Conservation (phyloP, 805 yeast genomes). For the Sungouiella thailandica region DNA sequence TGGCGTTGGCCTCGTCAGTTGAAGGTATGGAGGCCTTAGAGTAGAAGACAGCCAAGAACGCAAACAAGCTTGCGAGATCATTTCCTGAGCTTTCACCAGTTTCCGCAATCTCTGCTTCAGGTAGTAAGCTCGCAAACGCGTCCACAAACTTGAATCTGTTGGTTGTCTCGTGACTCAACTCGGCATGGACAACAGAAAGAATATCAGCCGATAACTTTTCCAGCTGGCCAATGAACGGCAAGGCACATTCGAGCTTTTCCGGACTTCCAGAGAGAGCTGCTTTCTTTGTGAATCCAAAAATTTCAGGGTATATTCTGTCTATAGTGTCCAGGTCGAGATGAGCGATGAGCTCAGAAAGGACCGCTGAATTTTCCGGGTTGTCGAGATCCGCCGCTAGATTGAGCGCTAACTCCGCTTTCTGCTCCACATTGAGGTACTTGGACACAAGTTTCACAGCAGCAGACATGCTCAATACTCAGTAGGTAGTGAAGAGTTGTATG, state of each 20-base stretch:
- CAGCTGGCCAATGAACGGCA: slow-evolving; percentile 4
- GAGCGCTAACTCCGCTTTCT: slow-evolving; percentile 6
- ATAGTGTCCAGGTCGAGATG: slow-evolving; percentile 4
- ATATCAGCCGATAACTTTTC: slow-evolving; percentile 2
- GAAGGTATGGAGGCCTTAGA: slow-evolving; percentile 13
- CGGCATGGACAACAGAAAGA: slow-evolving; percentile 2
- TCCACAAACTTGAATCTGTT: slow-evolving; percentile 9
- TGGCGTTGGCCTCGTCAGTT: slow-evolving; percentile 3
- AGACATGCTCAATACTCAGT: not conserved
- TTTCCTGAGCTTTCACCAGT: slow-evolving; percentile 7
- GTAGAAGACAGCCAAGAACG: slow-evolving; percentile 34
- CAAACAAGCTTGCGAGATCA: slow-evolving; percentile 19
- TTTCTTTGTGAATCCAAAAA: slow-evolving; percentile 3
- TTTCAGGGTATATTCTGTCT: slow-evolving; percentile 5
- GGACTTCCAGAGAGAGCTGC: slow-evolving; percentile 2
- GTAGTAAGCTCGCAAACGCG: not conserved
- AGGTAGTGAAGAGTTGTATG: no score
- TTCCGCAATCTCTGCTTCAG: slow-evolving; percentile 1
- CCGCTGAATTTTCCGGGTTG: slow-evolving; percentile 1
- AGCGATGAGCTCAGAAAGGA: slow-evolving; percentile 10
- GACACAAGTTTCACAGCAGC: slow-evolving; percentile 3
- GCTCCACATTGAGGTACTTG: slow-evolving; percentile 7
- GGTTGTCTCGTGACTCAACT: slow-evolving; percentile 3
- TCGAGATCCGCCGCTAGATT: slow-evolving; percentile 4
- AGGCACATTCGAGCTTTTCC: not conserved